A percentile compares a stretch with the other conserved stretches of the same genome.
These are phyloP conservation scores for Peltaster fructicola DNA, from an alignment of 2,329 filamentous ascomycete species.

Conservation along the genomic window DNA sequence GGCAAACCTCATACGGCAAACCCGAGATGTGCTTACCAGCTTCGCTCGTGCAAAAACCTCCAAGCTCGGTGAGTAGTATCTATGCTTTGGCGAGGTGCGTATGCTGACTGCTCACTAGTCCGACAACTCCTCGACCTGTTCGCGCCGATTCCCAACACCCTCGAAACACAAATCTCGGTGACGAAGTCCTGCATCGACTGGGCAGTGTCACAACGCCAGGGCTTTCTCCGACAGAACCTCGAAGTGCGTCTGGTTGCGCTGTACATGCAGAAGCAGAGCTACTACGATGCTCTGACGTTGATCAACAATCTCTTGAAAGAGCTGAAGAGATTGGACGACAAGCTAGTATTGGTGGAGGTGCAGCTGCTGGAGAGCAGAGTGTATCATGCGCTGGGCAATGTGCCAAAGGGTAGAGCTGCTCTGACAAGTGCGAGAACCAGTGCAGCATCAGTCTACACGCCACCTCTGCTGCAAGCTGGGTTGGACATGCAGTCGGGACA, in stretches of 20 bases:
- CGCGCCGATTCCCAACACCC: slow-evolving; percentile 79
- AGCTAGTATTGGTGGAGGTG: slow-evolving; percentile 92
- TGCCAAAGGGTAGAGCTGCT: slow-evolving; percentile 85
- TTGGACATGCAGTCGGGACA: slow-evolving; percentile 99
- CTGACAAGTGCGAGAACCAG: slow-evolving; percentile 87
- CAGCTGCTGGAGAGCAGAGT: slow-evolving; percentile 93
- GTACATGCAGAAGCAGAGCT: slow-evolving; percentile 93
- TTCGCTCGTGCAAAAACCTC: slow-evolving; percentile 99
- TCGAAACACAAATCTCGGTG: slow-evolving; percentile 83
- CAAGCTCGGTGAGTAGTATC: slow-evolving; percentile 59
- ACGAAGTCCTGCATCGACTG: slow-evolving; percentile 99
- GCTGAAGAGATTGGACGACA: slow-evolving; percentile 95
- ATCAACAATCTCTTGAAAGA: slow-evolving; percentile 94
- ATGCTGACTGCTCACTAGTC: slow-evolving; percentile 30
- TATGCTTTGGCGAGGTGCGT: background rate
- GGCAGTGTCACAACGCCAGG: slow-evolving; percentile 84
- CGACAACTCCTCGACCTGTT: slow-evolving; percentile 94
- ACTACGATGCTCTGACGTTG: slow-evolving; percentile 89
- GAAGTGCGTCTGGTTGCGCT: slow-evolving; percentile 86
- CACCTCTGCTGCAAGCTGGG: slow-evolving; percentile 82
- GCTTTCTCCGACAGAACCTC: slow-evolving; percentile 94
- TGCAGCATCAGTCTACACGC: slow-evolving; percentile 92
- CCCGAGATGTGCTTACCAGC: slow-evolving; percentile 76
- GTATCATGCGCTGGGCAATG: slow-evolving; percentile 94
- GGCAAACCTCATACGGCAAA: slow-evolving; percentile 76